Base-by-base conservation (phyloP, 495 filamentous ascomycete genomes). In the Penicillium macrosclerotiorum region DNA sequence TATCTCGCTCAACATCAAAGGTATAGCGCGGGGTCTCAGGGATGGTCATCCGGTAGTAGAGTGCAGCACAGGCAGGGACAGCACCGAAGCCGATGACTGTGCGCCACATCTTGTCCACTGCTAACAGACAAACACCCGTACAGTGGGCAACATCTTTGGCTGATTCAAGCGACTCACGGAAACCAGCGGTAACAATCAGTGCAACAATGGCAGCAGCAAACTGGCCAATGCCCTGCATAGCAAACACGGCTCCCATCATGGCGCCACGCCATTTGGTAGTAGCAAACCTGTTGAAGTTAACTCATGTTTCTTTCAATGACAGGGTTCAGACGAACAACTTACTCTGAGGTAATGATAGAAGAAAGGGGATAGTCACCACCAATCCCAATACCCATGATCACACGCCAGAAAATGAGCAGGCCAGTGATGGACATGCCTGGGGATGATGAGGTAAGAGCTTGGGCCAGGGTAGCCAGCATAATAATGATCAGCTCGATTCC, bases 61-160 rank as follows among this genome's bases (percentile, higher is more conserved):
- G 77, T 11, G 87, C 87, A 42, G 86, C 76, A 57, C 76, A 81
- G 30, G 79, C 88, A 4, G 88, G 88, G 7, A 91, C 81, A n/a
- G 83, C 82, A 42, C 88, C 88, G 54, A 90, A 80, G 11, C 88
- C 88, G 59, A 93, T 84, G 31, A 90, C 68, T 3, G 77, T 67
- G 52, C 88, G 78, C 88, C 88, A 93, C 83, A 93, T 90, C 73
- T 88, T 88, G 69, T 92, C 88, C 12, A 89, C 85, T 13, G 85
- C 85, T 17, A 83, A 48, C 19, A 69, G 68, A 63, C 86, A 90
- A 32, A 72, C 78, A 20, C 83, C 87, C 23, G 69, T 70, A 69
- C 86, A 90, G 12, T 71, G 55, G 4, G 55, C 62, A 17, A 72
- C 67, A 6, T 49, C 61, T 12, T 69, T 59, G 11, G 82, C 77